Conservation (phyloP, 106 monocot genomes). For the Allium fistulosum region DNA sequence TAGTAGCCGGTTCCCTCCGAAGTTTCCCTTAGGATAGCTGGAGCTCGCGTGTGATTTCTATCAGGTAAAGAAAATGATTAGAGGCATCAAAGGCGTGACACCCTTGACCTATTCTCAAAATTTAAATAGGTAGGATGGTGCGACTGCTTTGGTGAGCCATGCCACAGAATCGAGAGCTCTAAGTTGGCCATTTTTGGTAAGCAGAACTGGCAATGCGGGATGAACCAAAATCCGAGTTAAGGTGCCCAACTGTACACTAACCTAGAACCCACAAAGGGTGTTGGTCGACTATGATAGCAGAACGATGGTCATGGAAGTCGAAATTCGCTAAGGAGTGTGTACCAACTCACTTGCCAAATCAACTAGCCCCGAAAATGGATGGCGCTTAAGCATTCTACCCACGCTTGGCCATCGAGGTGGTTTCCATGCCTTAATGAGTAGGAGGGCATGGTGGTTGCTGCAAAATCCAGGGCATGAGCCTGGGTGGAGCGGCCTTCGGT, state of each 20-base stretch:
- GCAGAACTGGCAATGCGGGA: constrained; percentile 14
- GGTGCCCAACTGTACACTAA: constrained; percentile 14
- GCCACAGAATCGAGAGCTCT: constrained; percentile 11
- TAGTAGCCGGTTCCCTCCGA: constrained; percentile 21
- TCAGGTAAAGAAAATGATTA: constrained; percentile 11
- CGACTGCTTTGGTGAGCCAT: constrained; percentile 1
- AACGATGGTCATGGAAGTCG: constrained; percentile 16
- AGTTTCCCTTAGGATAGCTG: constrained; percentile 28
- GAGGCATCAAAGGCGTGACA: constrained; percentile 4
- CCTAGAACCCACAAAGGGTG: constrained; percentile 25
- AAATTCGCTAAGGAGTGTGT: constrained; percentile 16
- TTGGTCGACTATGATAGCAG: constrained; percentile 11
- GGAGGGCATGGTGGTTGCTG: constrained; percentile 11
- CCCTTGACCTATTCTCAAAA: constrained; percentile 12
- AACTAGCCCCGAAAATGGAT: constrained; percentile 48
- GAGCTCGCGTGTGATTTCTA: constrained; percentile 9
- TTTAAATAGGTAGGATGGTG: constrained; percentile 12
- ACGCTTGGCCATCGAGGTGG: constrained; percentile 22
- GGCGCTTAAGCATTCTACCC: constrained; percentile 17
- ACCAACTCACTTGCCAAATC: constrained; percentile 22
- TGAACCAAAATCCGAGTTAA: constrained; percentile 7
- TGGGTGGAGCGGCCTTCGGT: constrained; percentile 22
- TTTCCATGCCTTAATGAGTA: constrained; percentile 9
- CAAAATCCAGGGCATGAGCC: constrained; percentile 21
- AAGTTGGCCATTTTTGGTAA: constrained; percentile 20